phyloP scores from a whole-genome alignment of 345 rosid genomes.

The Melastoma malabathricum region DNA sequence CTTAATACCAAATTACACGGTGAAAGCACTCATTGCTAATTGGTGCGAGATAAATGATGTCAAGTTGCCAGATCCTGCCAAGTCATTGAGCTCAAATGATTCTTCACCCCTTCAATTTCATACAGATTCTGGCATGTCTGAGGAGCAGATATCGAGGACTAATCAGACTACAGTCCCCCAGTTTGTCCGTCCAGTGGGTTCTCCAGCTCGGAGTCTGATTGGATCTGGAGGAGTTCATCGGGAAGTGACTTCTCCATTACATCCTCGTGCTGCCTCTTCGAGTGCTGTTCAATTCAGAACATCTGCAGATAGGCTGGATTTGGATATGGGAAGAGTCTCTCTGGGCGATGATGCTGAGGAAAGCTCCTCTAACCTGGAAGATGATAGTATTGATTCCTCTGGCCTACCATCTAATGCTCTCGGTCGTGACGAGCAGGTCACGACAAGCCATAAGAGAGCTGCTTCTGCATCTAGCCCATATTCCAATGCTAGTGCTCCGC shows the following conservation, averaged over 20 bases:
- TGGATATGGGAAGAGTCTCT: conserved; percentile 41
- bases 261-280: conserved; percentile 38
- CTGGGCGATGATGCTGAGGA: conserved; percentile 31
- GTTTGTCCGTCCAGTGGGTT: conserved; percentile 29
- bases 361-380: conserved; percentile 34
- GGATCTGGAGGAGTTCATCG: conserved; percentile 26
- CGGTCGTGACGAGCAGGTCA: conserved; percentile 22
- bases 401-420: conserved; percentile 13
- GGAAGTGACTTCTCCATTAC: conserved; percentile 45
- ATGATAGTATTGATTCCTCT: too few relatives aligned
- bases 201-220: conserved; percentile 25
- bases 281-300: conserved; percentile 36
- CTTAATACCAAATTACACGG: conserved; percentile 90
- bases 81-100: conserved; percentile 43
- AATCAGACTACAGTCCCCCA: conserved; percentile 36
- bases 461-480: conserved; percentile 41
- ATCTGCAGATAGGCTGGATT: conserved; percentile 35
- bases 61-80: conserved; percentile 64
- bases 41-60: conserved; percentile 94
- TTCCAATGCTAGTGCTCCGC: conserved; percentile 33
- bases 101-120: conserved; percentile 38
- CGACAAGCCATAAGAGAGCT: conserved; percentile 43
- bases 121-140: conserved; percentile 29
- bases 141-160: conserved; percentile 12
- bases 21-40: conserved; percentile 79